Base-by-base conservation (phyloP, 2,329 filamentous ascomycete genomes). In the Diaporthe capsici region DNA sequence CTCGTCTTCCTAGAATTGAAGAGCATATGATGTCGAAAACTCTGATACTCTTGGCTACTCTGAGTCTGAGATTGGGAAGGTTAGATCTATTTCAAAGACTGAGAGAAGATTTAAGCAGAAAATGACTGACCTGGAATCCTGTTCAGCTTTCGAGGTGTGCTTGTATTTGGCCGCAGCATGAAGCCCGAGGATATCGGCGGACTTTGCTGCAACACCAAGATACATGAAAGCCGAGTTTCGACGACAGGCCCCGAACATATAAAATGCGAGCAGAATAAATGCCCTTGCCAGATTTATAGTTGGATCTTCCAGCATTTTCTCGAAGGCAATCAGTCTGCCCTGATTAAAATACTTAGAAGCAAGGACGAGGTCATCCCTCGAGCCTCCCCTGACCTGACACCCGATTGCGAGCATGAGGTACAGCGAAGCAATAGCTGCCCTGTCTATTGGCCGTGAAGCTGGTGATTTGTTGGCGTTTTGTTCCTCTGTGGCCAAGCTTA, bases 161-260 rank as follows among this genome's bases (percentile, higher is more conserved):
- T 78, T 78, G 73, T 81, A 83, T 79, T 76, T 83, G 76, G 79
- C 82, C 76, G 73, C 80, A 72, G 80, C 82, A 82, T 92, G 90
- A 9, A 92, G 79, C 0, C 91, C 91, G 0, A 92, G 79, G 0
- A 90, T 89, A 4, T 88, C 87, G 0, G 91, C 90, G 0, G 90
- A 88, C 72, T 89, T 87, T 0, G 88, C 85, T 1, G 91, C 90
- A 12, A 92, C 87, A 0, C 90, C 90, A 3, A 92, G 81, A 73
- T 92, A 92, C 88, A 92, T 91, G 72, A 91, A 92, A 0, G 90
- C 90, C 0, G 90, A 86, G 74, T 92, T 92, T 12, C 90, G 84
- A 44, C 89, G 88, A 71, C 90, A 92, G 5, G 88, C 88, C 0
- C 88, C 89, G 4, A 91, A 84, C 86, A 91, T 89, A 77, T 90